Evolutionary conservation across 768 basidiomycete species (phyloP).

Genomic region (Gymnopilus junonius): DNA sequence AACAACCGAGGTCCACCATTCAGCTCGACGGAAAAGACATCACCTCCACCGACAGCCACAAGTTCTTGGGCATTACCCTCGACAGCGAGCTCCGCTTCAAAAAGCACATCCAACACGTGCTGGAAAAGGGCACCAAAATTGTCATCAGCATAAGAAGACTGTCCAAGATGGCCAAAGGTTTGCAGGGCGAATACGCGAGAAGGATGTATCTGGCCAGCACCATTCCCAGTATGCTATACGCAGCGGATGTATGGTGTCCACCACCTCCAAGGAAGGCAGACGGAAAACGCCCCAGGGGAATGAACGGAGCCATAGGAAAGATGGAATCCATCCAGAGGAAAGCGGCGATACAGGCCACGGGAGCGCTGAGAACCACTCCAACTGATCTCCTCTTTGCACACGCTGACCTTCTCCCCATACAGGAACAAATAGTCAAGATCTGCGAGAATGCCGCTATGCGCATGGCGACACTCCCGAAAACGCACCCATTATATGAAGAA

Average conservation of each 20-base stretch:
- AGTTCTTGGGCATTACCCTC: background rate
- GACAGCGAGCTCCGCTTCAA: background rate
- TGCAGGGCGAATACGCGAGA: conserved; percentile 14
- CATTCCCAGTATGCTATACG: conserved; percentile 36
- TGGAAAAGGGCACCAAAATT: conserved; percentile 7
- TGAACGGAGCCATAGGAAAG: conserved; percentile 4
- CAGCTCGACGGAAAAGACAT: background rate
- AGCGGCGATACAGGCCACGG: conserved; percentile 12
- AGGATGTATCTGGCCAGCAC: conserved; percentile 30
- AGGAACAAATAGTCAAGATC: conserved; percentile 7
- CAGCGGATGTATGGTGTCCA: conserved; percentile 28
- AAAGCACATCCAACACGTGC: background rate
- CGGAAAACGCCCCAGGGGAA: background rate
- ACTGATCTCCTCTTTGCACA: conserved; percentile 11
- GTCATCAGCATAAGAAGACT: conserved; percentile 23
- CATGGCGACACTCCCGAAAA: conserved; percentile 20
- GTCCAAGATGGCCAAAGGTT: conserved; percentile 22
- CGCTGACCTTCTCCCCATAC: conserved; percentile 17
- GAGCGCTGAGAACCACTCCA: conserved; percentile 16
- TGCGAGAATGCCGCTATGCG: conserved; percentile 12
- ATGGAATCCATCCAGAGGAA: conserved; percentile 11
- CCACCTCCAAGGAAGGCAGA: background rate
- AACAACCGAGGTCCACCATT: background rate
- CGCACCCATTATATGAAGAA: conserved; percentile 17
- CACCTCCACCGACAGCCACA: background rate